Conservation (phyloP, 129 eudicot genomes). For the Smallanthus sonchifolius region DNA sequence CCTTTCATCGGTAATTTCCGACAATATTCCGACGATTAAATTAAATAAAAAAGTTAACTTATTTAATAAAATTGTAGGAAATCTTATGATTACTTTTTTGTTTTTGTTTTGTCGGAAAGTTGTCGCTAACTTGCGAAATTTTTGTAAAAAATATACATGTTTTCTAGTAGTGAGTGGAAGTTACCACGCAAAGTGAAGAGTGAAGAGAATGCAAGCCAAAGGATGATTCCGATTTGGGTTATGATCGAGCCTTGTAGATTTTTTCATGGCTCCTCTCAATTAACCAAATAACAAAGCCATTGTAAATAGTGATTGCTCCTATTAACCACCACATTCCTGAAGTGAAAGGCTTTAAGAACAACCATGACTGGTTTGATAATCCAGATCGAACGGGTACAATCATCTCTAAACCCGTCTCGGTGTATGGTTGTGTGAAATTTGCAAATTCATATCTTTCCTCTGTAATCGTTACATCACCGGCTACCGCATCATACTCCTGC, state of each 20-base stretch:
- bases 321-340: conserved; percentile 39
- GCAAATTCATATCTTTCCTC: conserved; percentile 20
- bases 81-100: too few species aligned
- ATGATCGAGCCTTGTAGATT: conserved; percentile 8
- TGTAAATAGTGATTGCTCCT: conserved; percentile 31
- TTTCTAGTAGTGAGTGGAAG: background rate
- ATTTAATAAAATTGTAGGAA: too few species aligned
- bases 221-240: conserved; percentile 26
- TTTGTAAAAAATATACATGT: too few species aligned
- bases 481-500: conserved; percentile 50
- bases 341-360: conserved; percentile 52
- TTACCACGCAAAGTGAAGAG: conserved; percentile 47
- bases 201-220: conserved; percentile 43
- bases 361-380: conserved; percentile 31
- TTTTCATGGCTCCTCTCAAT: conserved; percentile 30
- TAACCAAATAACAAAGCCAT: conserved; percentile 50
- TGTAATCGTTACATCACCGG: conserved; percentile 50
- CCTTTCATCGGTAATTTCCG: too few species aligned
- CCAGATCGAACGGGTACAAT: conserved; percentile 40
- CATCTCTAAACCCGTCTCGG: conserved; percentile 45
- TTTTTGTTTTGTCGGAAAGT: too few species aligned
- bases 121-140: too few species aligned
- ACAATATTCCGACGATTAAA: too few species aligned
- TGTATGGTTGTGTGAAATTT: conserved; percentile 50
- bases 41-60: too few species aligned